Evolutionary conservation across 768 basidiomycete species (phyloP).

Genomic region (Naematelia encephala): DNA sequence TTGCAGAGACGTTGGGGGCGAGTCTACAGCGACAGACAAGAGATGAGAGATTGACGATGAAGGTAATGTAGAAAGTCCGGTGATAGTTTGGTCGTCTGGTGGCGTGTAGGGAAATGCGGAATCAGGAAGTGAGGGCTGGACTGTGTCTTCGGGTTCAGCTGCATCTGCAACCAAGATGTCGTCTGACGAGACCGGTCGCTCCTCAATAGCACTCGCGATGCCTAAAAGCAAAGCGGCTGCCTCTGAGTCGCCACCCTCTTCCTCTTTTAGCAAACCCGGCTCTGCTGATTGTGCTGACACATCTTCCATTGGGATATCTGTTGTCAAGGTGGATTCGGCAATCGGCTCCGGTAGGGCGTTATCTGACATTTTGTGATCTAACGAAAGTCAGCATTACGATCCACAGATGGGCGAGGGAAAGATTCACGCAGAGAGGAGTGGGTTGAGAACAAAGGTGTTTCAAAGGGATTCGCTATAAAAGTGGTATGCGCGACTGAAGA

Average conservation of each 20-base stretch:
- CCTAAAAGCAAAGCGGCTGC: slow-evolving; percentile 31
- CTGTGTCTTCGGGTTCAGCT: not conserved
- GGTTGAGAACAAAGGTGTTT: slow-evolving; percentile 1
- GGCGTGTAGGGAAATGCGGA: slow-evolving; percentile 29
- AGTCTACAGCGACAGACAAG: not conserved
- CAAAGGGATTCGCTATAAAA: not conserved
- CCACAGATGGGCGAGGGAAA: not conserved
- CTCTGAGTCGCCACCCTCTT: slow-evolving; percentile 14
- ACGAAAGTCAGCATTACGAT: not conserved
- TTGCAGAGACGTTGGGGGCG: not conserved
- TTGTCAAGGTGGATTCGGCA: not conserved
- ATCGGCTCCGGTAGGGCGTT: not conserved
- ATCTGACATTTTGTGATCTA: not conserved
- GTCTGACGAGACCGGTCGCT: not conserved
- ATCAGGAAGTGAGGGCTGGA: not conserved
- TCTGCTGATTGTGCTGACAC: not conserved
- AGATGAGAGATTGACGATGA: not conserved
- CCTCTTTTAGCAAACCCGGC: not conserved
- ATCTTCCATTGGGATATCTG: slow-evolving; percentile 26
- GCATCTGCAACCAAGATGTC: not conserved
- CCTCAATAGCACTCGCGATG: slow-evolving; percentile 18
- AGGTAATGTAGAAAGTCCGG: not conserved
- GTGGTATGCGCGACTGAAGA: not conserved
- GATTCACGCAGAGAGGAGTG: not conserved
- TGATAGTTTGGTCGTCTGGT: slow-evolving; percentile 16